Conservation (phyloP, 768 basidiomycete genomes). For the Russula abietina region DNA sequence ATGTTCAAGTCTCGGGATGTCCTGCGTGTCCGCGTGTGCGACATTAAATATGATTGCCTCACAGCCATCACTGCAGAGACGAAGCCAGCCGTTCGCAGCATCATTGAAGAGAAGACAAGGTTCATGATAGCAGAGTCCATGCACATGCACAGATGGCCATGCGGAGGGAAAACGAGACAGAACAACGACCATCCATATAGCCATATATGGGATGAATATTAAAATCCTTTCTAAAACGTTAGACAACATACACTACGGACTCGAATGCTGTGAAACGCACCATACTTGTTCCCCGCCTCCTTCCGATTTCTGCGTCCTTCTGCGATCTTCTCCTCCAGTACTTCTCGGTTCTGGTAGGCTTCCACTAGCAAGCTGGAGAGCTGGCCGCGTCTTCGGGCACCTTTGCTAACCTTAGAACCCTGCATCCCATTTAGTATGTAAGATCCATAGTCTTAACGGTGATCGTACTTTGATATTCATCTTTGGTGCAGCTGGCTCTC, state of each 20-base stretch:
- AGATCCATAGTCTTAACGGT: neutral
- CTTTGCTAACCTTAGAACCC: constrained; percentile 65
- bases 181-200: neutral
- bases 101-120: neutral
- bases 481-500: constrained; percentile 52
- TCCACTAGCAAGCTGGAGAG: constrained; percentile 74
- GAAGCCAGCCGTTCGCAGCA: neutral
- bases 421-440: constrained; percentile 28
- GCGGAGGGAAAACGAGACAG: neutral
- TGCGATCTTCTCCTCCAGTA: constrained; percentile 76
- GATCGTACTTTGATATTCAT: constrained; percentile 74
- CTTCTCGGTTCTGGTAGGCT: constrained; percentile 78
- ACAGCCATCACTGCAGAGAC: neutral
- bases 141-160: neutral
- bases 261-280: constrained; percentile 36
- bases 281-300: constrained; percentile 89
- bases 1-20: neutral
- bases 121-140: neutral
- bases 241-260: neutral
- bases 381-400: constrained; percentile 72
- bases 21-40: neutral
- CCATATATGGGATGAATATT: neutral
- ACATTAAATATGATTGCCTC: too few species aligned
- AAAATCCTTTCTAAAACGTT: constrained; percentile 15
- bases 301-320: constrained; percentile 79